Percentiles rank a stretch among this genome's conserved stretches.
Conservation (phyloP, 306 rosid genomes). For the Begonia fuchsioides region DNA sequence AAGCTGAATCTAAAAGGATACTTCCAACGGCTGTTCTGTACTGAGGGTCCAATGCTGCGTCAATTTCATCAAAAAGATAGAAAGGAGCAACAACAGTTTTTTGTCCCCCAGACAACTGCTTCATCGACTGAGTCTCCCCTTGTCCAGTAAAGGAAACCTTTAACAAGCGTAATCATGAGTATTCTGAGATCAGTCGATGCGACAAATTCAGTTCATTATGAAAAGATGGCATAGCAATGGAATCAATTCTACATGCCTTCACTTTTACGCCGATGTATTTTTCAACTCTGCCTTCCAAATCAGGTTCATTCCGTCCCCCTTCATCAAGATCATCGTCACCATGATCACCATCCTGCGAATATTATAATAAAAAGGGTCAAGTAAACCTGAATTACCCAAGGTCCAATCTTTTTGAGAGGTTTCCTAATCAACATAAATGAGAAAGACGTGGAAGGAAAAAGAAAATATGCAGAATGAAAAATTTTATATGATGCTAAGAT, state of each 20-base stretch:
- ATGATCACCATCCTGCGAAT: constrained; percentile 62
- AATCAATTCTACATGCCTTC: constrained; percentile 43
- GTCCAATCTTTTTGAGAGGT: too few relatives aligned
- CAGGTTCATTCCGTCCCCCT: constrained; percentile 69
- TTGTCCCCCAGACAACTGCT: constrained; percentile 96
- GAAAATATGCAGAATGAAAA: constrained; percentile 7
- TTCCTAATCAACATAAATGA: too few relatives aligned
- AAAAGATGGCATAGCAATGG: background rate
- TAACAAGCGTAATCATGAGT: too few relatives aligned
- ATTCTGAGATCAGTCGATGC: too few relatives aligned
- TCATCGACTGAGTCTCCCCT: constrained; percentile 98
- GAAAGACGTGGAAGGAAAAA: constrained; percentile 3
- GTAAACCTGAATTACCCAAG: too few relatives aligned
- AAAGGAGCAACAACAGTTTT: constrained; percentile 99
- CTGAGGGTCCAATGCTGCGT: constrained; percentile 96
- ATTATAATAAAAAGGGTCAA: constrained; percentile 1
- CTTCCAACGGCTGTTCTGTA: constrained; percentile 98
- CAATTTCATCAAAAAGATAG: constrained; percentile 94
- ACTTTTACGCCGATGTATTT: constrained; percentile 98
- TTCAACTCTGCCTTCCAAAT: constrained; percentile 82
- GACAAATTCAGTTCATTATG: constrained; percentile 2
- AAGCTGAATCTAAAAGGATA: constrained; percentile 30
- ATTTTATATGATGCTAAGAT: background rate
- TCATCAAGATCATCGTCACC: constrained; percentile 81
- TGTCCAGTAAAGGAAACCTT: constrained; percentile 99